Evolutionary conservation across 2,329 filamentous ascomycete species (phyloP), one percentile per base, ranked within the genome.

Genomic region (Bipolaris zeicola): DNA sequence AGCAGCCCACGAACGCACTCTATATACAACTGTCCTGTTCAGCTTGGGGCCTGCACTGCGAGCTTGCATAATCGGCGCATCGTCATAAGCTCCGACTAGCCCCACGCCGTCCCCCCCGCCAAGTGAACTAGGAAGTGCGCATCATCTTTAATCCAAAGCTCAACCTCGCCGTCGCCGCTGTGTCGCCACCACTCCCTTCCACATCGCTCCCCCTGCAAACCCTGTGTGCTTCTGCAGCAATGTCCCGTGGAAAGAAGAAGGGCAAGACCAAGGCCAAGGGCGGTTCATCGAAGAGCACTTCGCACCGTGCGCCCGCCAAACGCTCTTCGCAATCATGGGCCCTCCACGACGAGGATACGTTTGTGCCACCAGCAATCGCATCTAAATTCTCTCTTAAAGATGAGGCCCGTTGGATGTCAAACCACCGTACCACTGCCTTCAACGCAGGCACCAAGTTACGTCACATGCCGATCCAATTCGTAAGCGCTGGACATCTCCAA

Each of bases 321-420:
- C 52, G 53, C 57, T 39, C 59, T 33, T 48, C 53, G 44, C 55
- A 64, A 28, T 49, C 59, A 47, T 62, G 61, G 62, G 62, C 50
- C 14, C 31, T 50, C 11, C 58, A 26, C 50, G 53, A 63, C 18
- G 60, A 64, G 50, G 31, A 66, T 69, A 68, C 47, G 62, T 61
- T 60, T 50, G 45, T 54, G 28, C 22, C 37, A 38, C 51, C 57
- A 63, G 64, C 58, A 57, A 58, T 44, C 28, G 57, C 60, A 43
- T 55, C 62, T 47, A 62, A 52, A 11, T 78, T 79, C 52, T 83
- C 82, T 1, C 78, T 88, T 71, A 78, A 79, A 60, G 82, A 88
- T 62, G 85, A 86, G 72, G 85, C 84, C 34, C 79, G 79, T 20
- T 86, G 85, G 64, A 85, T 83, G 11, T 82, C 82, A 67, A 78